Evolutionary conservation across 345 rosid species (phyloP).

Genomic region (Eucalyptus cloeziana): DNA sequence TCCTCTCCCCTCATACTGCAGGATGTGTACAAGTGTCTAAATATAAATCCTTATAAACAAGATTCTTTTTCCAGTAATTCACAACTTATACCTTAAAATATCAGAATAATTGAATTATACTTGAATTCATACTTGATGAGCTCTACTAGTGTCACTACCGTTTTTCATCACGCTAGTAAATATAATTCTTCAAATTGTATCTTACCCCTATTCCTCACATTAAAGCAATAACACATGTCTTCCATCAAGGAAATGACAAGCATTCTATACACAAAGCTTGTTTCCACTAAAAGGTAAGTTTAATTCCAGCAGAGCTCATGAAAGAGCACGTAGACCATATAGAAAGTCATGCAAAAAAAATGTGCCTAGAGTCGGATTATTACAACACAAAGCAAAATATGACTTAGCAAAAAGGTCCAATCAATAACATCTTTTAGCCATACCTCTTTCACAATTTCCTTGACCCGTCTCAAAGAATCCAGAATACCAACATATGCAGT

Average conservation of each 20-base stretch:
- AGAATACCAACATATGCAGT: constrained; percentile 56
- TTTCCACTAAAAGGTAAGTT: background rate
- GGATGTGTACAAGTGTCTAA: background rate
- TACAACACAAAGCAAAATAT: background rate
- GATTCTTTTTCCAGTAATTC: background rate
- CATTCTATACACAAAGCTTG: background rate
- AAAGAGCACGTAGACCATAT: background rate
- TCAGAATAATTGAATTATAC: background rate
- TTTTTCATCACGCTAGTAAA: background rate
- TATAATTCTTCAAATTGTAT: background rate
- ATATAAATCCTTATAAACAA: background rate
- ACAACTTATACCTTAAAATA: background rate
- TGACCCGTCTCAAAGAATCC: constrained; percentile 83
- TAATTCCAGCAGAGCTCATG: background rate
- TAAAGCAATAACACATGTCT: background rate
- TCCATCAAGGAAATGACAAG: background rate
- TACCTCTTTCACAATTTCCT: constrained; percentile 95
- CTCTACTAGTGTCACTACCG: background rate
- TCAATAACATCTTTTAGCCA: background rate
- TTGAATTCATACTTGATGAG: background rate
- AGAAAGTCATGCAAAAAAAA: background rate
- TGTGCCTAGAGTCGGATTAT: background rate
- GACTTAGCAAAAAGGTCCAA: background rate
- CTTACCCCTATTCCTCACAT: background rate
- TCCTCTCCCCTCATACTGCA: background rate